Percentiles rank a stretch among this genome's conserved stretches.
Conservation (phyloP, 2,329 filamentous ascomycete species). For the Davidsoniella neocaledoniae region DNA sequence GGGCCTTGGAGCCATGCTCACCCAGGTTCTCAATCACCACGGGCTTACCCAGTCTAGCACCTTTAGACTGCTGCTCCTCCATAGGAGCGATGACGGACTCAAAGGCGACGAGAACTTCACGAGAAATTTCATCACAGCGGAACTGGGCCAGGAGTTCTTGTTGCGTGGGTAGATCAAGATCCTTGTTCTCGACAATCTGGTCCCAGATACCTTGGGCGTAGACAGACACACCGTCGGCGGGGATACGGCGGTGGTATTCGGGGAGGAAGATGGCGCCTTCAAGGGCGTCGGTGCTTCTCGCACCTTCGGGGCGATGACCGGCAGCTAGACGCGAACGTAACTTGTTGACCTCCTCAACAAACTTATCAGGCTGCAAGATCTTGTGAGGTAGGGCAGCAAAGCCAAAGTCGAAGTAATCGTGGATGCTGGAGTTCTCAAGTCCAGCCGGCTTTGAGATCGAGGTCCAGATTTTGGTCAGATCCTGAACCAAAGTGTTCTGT, state of each 20-base stretch:
- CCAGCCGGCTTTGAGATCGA: slow-evolving; percentile 82
- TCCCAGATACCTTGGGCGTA: slow-evolving; percentile 95
- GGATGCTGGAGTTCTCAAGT: slow-evolving; percentile 73
- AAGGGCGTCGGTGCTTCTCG: slow-evolving; percentile 44
- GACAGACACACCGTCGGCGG: slow-evolving; percentile 87
- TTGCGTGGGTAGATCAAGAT: slow-evolving; percentile 88
- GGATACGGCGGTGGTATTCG: slow-evolving; percentile 90
- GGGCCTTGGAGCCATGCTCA: slow-evolving; percentile 50
- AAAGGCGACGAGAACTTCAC: slow-evolving; percentile 72
- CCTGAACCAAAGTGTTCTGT: slow-evolving; percentile 75
- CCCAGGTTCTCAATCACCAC: slow-evolving; percentile 63
- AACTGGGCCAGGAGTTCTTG: slow-evolving; percentile 95
- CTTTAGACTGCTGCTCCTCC: slow-evolving; percentile 70
- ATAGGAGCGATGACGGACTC: slow-evolving; percentile 68
- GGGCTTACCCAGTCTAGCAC: slow-evolving; percentile 53
- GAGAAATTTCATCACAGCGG: slow-evolving; percentile 87
- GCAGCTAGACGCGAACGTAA: slow-evolving; percentile 69
- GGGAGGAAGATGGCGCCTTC: slow-evolving; percentile 74
- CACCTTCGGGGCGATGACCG: slow-evolving; percentile 56
- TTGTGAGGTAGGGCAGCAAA: slow-evolving; percentile 95
- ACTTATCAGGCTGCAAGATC: slow-evolving; percentile 85
- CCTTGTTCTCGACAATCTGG: slow-evolving; percentile 97
- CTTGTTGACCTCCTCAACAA: slow-evolving; percentile 61
- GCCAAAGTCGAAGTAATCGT: slow-evolving; percentile 97
- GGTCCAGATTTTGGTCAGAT: slow-evolving; percentile 81